Evolutionary conservation across 352 stramenopile species (phyloP).

Genomic region (Pythium aristosporum): DNA sequence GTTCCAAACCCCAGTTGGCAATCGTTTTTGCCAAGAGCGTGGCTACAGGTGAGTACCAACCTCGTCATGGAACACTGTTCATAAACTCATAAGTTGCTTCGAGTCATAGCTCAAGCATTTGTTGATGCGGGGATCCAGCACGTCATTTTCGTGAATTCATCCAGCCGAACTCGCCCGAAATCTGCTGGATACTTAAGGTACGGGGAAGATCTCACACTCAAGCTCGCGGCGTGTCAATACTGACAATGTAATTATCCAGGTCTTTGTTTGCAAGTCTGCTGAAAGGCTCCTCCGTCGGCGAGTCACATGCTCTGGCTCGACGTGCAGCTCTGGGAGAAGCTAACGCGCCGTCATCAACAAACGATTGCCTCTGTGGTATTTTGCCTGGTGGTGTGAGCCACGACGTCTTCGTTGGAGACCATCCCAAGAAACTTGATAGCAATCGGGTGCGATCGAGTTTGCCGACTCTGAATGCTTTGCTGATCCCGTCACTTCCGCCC

Average conservation of each 20-base stretch:
- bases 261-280: conserved; percentile 46
- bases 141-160: conserved; percentile 60
- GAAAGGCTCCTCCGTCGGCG: conserved; percentile 39
- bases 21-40: conserved; percentile 26
- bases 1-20: conserved; percentile 6
- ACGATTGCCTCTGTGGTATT: conserved; percentile 24
- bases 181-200: conserved; percentile 57
- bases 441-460: conserved; percentile 25
- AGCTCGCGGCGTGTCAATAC: background rate
- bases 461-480: conserved; percentile 38
- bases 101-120: conserved; percentile 43
- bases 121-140: conserved; percentile 42
- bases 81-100: background rate
- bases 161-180: conserved; percentile 31
- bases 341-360: background rate
- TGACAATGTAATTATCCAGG: conserved; percentile 9
- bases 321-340: conserved; percentile 15
- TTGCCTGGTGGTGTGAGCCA: conserved; percentile 25
- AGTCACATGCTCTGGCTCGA: conserved; percentile 24
- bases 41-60: conserved; percentile 15
- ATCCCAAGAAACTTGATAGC: conserved; percentile 8
- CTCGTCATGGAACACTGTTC: background rate
- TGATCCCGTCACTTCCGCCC: conserved; percentile 57
- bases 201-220: background rate
- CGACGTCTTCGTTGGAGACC: conserved; percentile 25